These are phyloP conservation scores for Pluteus cervinus DNA, from an alignment of 768 basidiomycete species.

Conservation along the genomic window DNA sequence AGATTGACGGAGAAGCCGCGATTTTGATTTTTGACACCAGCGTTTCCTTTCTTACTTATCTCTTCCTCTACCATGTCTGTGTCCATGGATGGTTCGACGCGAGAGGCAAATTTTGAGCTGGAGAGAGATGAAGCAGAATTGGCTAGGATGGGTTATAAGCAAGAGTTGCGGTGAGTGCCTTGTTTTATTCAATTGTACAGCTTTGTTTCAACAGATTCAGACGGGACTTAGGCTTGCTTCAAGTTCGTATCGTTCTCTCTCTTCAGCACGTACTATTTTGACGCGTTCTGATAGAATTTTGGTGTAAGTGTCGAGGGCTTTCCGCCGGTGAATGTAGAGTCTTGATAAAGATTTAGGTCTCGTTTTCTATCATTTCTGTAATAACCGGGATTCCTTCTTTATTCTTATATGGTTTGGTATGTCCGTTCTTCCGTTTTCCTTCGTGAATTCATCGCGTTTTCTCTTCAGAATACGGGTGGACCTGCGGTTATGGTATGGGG, in stretches of 20 bases:
- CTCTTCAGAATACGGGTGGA: conserved; percentile 61
- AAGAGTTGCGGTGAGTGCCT: conserved; percentile 14
- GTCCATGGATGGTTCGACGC: background rate
- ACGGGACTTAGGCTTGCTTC: conserved; percentile 56
- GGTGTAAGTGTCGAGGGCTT: conserved; percentile 32
- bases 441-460: background rate
- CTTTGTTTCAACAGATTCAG: conserved; percentile 21
- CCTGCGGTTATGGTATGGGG: conserved; percentile 78
- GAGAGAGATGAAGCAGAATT: conserved; percentile 17
- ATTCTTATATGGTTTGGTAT: conserved; percentile 63
- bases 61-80: background rate
- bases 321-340: conserved; percentile 2
- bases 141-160: conserved; percentile 19
- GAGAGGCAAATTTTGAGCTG: conserved; percentile 1
- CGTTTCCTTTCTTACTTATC: background rate
- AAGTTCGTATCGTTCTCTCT: conserved; percentile 27
- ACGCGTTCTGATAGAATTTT: conserved; percentile 45
- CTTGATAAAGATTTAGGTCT: conserved; percentile 27
- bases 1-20: no score
- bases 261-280: conserved; percentile 3
- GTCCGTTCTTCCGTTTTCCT: background rate
- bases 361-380: conserved; percentile 72
- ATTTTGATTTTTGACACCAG: no score
- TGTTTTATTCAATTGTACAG: background rate
- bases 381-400: conserved; percentile 69